Conservation (phyloP, 768 basidiomycete species). For the Imleria badia region DNA sequence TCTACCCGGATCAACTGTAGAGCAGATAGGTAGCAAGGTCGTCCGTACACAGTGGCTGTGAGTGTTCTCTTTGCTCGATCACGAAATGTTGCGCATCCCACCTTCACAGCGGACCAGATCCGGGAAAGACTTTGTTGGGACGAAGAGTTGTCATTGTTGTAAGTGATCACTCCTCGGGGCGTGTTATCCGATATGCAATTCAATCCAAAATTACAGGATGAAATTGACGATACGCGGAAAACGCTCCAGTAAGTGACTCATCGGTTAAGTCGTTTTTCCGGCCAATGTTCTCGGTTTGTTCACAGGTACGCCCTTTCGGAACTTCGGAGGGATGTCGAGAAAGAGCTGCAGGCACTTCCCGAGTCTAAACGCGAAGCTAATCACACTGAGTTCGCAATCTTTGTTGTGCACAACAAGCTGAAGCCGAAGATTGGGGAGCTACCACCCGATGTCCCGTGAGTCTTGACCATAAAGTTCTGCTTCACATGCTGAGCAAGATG, state of each 20-base stretch:
- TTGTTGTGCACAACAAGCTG: conserved; percentile 93
- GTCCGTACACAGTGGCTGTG: conserved; percentile 97
- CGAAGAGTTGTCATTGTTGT: conserved; percentile 81
- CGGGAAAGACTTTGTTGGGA: conserved; percentile 73
- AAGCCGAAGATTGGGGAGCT: conserved; percentile 82
- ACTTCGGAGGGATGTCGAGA: conserved; percentile 84
- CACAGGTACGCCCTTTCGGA: conserved; percentile 86
- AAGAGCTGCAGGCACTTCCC: conserved; percentile 59
- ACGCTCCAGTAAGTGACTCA: conserved; percentile 75
- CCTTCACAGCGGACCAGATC: conserved; percentile 55
- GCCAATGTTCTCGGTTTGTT: conserved; percentile 1
- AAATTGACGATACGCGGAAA: conserved; percentile 86
- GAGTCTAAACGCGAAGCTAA: conserved; percentile 73
- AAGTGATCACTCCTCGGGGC: conserved; percentile 30
- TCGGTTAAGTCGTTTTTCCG: background rate
- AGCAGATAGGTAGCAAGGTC: conserved; percentile 81
- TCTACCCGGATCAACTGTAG: conserved; percentile 68
- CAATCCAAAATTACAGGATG: conserved; percentile 52
- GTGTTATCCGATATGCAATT: conserved; percentile 13
- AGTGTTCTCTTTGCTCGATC: conserved; percentile 28
- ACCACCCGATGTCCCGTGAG: conserved; percentile 64
- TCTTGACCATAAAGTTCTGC: conserved; percentile 1
- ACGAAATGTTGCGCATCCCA: background rate
- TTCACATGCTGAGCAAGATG: conserved; percentile 4
- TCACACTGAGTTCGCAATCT: conserved; percentile 84